Conservation (phyloP, 1,284 basidiomycete species). For the Ceratobasidium sp. region DNA sequence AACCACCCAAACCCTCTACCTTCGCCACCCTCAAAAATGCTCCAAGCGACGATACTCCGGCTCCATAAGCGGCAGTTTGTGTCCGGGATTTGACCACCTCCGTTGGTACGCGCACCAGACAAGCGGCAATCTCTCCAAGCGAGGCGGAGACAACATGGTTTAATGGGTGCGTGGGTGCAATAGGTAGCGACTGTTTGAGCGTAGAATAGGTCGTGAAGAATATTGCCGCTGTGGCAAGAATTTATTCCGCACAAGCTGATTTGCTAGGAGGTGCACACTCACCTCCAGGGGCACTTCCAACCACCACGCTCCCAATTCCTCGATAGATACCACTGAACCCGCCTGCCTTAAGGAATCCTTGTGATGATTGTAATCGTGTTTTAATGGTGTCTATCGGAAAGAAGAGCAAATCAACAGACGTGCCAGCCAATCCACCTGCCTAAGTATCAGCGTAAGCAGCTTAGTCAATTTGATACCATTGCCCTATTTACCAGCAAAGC, state of each 20-base stretch:
- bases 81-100: constrained; percentile 92
- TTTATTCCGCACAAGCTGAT: background rate
- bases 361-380: constrained; percentile 88
- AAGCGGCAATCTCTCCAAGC: constrained; percentile 86
- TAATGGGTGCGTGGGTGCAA: constrained; percentile 65
- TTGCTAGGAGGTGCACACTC: constrained; percentile 50
- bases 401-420: constrained; percentile 92
- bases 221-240: constrained; percentile 72
- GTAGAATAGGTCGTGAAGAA: constrained; percentile 97
- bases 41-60: constrained; percentile 60
- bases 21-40: constrained; percentile 63
- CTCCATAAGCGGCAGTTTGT: constrained; percentile 77
- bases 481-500: constrained; percentile 16
- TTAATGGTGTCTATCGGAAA: constrained; percentile 98
- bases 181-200: constrained; percentile 79
- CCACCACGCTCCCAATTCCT: constrained; percentile 93
- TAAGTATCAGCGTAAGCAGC: constrained; percentile 52
- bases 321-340: constrained; percentile 94
- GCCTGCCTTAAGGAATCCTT: constrained; percentile 87
- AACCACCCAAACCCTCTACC: constrained; percentile 72
- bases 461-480: background rate
- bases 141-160: constrained; percentile 87
- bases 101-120: constrained; percentile 91
- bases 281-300: constrained; percentile 97
- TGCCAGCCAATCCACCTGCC: constrained; percentile 89